Percentiles rank a stretch among this genome's conserved stretches.
phyloP scores from a whole-genome alignment of 2,329 filamentous ascomycete genomes.

The Arthrobotrys conoides region DNA sequence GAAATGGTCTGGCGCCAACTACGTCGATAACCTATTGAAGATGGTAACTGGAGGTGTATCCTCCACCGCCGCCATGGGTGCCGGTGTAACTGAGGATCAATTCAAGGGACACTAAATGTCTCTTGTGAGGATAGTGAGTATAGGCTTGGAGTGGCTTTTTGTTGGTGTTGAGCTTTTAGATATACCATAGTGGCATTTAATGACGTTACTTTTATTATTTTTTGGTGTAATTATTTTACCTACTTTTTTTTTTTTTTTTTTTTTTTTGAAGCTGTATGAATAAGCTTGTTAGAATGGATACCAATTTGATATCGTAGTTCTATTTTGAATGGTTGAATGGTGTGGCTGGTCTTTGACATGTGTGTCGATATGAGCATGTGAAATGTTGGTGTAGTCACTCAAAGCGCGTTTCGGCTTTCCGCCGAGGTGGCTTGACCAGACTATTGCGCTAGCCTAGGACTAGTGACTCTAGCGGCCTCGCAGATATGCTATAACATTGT shows the following conservation, averaged over 20 bases:
- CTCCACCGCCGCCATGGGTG: constrained; percentile 94
- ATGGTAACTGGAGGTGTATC: constrained; percentile 96
- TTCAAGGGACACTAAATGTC: constrained; percentile 74
- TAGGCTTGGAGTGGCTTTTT: constrained; percentile 4
- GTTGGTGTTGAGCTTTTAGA: constrained; percentile 22
- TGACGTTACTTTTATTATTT: neutral
- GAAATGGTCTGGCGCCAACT: constrained; percentile 96
- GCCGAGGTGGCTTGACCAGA: constrained; percentile 1
- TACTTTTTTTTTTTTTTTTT: neutral
- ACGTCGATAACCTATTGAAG: constrained; percentile 94
- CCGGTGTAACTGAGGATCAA: constrained; percentile 97
- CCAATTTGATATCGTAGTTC: constrained; percentile 31
- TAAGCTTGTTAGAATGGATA: constrained; percentile 32
- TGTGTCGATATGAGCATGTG: neutral
- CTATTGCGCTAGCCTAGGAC: neutral
- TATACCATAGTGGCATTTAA: constrained; percentile 33
- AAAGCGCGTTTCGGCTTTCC: neutral
- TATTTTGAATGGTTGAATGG: neutral
- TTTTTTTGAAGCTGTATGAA: constrained; percentile 13
- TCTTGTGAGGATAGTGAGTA: neutral
- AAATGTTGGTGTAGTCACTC: neutral
- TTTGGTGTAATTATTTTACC: constrained; percentile 30
- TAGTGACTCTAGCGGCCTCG: neutral
- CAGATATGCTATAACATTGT: neutral
- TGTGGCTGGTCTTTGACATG: no score